Evolutionary conservation across 371 early-diverging fungal genomes (phyloP), one percentile per base, ranked within the genome.

Genomic region (Mucor sp.): DNA sequence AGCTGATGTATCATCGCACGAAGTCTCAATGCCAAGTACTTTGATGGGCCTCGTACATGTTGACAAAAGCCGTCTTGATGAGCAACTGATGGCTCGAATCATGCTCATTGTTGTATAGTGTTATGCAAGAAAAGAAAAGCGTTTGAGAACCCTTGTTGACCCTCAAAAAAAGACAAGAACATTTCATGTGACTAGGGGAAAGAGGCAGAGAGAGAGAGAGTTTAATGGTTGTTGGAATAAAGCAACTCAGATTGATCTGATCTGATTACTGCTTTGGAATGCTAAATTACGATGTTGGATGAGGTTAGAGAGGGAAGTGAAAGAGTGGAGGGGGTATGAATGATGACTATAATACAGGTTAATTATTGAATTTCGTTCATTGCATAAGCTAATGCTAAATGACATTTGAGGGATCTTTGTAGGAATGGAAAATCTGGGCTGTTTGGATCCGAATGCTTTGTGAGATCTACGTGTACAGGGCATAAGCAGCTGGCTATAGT

Each of bases 1-100:
- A 12, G 91, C 93, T 6, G 90, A 90, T 7, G 94, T 94, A 70
- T 94, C 95, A 70, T 94, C 95, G 74, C 94, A 94, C 6, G 92
- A 91, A 12, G 93, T 89, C 64, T 94, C 94, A 56, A 94, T 89
- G 8, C 92, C 94, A 5, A 94, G 80, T 14, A 91, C 83, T 53
- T 68, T 78, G 27, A 79, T 59, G 1, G 77, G 71, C 23, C 70
- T 55, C 19, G 43, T n/a, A 12, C 9, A 43, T 12, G 47, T 67
- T 43, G 61, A 67, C 4, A 67, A n/a, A 4, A 61, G 32, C 17
- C 67, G 50, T 8, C 14, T 53, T 21, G 61, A 43, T 11, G 66
- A 59, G 23, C 14, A 28, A 15, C 28, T 12, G 23, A 43, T 14
- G 8, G 37, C 43, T n/a, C 65, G 65, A n/a, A 43, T 30, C 11